phyloP scores from a whole-genome alignment of 345 rosid species.

The Trapa bicornis region DNA sequence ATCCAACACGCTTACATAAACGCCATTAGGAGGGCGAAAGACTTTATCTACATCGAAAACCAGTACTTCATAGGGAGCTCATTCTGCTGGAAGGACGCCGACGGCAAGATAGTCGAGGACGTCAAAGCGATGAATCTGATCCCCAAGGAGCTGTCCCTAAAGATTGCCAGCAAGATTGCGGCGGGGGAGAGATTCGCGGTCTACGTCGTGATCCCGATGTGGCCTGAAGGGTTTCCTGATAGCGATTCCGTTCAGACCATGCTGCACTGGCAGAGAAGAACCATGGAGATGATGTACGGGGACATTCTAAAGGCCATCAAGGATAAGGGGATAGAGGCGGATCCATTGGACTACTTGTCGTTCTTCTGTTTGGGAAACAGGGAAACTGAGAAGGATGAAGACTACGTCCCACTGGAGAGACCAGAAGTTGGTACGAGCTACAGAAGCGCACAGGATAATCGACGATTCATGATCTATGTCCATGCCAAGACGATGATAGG shows the following conservation, averaged over 20 bases:
- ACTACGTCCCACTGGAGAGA: constrained; percentile 25
- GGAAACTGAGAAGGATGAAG: constrained; percentile 24
- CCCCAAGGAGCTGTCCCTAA: constrained; percentile 36
- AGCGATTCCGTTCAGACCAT: constrained; percentile 33
- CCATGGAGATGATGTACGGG: constrained; percentile 34
- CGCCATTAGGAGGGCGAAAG: constrained; percentile 28
- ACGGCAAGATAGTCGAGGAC: constrained; percentile 24
- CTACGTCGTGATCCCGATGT: constrained; percentile 31
- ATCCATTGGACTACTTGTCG: constrained; percentile 28
- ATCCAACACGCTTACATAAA: constrained; percentile 31
- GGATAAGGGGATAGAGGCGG: constrained; percentile 24
- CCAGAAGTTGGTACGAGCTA: constrained; percentile 27
- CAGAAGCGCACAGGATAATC: constrained; percentile 22
- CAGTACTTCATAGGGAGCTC: constrained; percentile 28
- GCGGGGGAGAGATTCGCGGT: constrained; percentile 31
- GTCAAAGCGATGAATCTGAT: constrained; percentile 26
- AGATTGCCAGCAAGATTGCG: constrained; percentile 36
- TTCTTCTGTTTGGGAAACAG: constrained; percentile 37
- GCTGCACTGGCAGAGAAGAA: constrained; percentile 35
- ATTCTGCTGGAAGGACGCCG: constrained; percentile 19
- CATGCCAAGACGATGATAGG: constrained; percentile 42
- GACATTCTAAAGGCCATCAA: constrained; percentile 24
- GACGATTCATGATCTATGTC: constrained; percentile 37
- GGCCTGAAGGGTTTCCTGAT: constrained; percentile 38
- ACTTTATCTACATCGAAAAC: constrained; percentile 11